Evolutionary conservation across 345 rosid species (phyloP).

Genomic region (Viola odorata): DNA sequence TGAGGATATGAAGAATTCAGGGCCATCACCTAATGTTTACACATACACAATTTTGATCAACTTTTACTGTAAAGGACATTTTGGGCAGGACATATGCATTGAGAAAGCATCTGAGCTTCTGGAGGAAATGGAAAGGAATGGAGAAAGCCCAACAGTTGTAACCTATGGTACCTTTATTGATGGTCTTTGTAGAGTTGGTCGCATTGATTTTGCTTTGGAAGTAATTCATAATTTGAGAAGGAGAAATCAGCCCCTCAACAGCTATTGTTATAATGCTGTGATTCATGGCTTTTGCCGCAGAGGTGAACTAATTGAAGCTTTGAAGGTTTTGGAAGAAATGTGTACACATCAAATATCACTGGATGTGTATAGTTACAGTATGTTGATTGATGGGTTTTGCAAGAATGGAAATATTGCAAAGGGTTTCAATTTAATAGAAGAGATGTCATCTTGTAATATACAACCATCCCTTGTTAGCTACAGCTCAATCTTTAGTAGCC

Average conservation of each 20-base stretch:
- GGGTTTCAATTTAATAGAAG: slow-evolving; percentile 32
- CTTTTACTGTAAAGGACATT: slow-evolving; percentile 33
- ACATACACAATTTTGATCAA: slow-evolving; percentile 47
- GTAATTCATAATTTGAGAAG: slow-evolving; percentile 21
- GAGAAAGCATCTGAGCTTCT: slow-evolving; percentile 27
- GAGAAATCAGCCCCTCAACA: slow-evolving; percentile 25
- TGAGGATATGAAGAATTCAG: slow-evolving; percentile 37
- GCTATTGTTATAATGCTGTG: slow-evolving; percentile 48
- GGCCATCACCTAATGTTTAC: slow-evolving; percentile 43
- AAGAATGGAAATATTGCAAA: slow-evolving; percentile 33
- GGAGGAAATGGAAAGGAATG: slow-evolving; percentile 37
- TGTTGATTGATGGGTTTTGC: slow-evolving; percentile 46
- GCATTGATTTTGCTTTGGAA: slow-evolving; percentile 28
- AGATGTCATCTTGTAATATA: slow-evolving; percentile 29
- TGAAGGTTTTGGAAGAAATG: slow-evolving; percentile 45
- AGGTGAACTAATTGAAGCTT: slow-evolving; percentile 32
- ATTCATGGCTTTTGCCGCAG: slow-evolving; percentile 46
- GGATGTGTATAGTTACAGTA: slow-evolving; percentile 45
- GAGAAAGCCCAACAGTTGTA: slow-evolving; percentile 32
- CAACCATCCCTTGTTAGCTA: slow-evolving; percentile 40
- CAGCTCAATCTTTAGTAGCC: slow-evolving; percentile 29
- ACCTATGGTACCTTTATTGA: slow-evolving; percentile 35
- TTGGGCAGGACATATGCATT: slow-evolving; percentile 18
- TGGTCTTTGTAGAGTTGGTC: slow-evolving; percentile 45
- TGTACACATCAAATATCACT: slow-evolving; percentile 27